Conservation (phyloP, 78 protist genomes). For the Pigoraptor vietnamica region DNA sequence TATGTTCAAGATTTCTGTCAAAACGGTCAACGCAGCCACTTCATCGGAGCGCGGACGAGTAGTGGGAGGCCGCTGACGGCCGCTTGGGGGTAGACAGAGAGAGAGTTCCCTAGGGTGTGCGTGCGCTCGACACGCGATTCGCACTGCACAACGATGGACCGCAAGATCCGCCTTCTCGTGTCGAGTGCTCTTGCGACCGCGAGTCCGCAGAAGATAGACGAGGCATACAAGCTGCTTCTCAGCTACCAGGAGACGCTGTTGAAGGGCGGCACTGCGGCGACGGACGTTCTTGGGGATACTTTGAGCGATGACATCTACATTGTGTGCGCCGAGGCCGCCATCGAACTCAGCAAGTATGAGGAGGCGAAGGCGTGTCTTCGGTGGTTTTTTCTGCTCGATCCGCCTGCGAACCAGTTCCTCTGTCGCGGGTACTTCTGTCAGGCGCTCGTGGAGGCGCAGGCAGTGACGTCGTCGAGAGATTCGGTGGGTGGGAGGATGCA, state of each 20-base stretch:
- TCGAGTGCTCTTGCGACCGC: not conserved
- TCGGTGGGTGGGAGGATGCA: not conserved
- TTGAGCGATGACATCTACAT: not conserved
- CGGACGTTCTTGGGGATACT: not conserved
- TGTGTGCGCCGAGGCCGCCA: not conserved
- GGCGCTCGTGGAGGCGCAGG: not conserved
- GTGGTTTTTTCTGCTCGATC: not conserved
- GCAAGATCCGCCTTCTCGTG: not conserved
- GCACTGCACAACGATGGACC: not conserved
- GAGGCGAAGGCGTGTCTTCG: not conserved
- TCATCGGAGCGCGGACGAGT: no score
- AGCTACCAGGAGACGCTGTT: not conserved
- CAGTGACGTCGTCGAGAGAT: not conserved
- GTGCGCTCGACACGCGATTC: no score
- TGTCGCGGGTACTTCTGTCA: not conserved
- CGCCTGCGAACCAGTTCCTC: not conserved
- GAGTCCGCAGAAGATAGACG: not conserved
- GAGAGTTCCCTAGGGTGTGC: no score
- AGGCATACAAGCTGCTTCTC: not conserved
- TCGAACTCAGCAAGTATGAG: not conserved
- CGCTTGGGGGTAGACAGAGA: no score
- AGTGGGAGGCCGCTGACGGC: no score
- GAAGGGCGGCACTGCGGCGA: not conserved
- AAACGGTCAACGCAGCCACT: no score
- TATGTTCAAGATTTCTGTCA: no score